Percentiles rank a stretch among this genome's conserved stretches.
These are phyloP conservation scores for Eutrema japonicum DNA, from an alignment of 345 rosid genomes.

Conservation along the genomic window DNA sequence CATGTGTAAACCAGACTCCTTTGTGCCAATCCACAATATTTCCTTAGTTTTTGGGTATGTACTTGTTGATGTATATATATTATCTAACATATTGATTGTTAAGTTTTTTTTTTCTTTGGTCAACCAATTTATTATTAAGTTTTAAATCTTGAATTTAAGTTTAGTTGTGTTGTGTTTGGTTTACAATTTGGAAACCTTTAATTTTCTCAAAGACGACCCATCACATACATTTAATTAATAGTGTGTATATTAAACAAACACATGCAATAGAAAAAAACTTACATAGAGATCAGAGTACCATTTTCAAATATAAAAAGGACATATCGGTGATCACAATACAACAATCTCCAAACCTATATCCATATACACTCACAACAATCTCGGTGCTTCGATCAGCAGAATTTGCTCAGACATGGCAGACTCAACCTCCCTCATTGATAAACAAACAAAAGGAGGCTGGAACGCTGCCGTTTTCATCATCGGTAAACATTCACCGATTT, in stretches of 20 bases:
- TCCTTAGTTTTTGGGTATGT: too few relatives aligned
- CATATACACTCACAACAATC: constrained; percentile 25
- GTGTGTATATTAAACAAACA: constrained; percentile 4
- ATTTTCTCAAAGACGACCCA: constrained; percentile 5
- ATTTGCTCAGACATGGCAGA: constrained; percentile 34
- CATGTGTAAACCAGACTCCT: too few relatives aligned
- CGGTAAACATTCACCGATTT: constrained; percentile 49
- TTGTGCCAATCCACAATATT: too few relatives aligned
- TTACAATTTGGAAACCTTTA: not conserved
- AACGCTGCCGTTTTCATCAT: constrained; percentile 82
- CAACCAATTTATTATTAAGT: too few relatives aligned
- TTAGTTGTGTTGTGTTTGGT: too few relatives aligned
- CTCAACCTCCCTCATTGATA: constrained; percentile 10
- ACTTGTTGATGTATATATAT: too few relatives aligned
- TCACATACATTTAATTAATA: not conserved
- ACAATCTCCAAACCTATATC: constrained; percentile 12
- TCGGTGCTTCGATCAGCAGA: constrained; percentile 17
- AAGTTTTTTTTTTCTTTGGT: too few relatives aligned
- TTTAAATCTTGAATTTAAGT: too few relatives aligned
- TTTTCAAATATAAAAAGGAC: constrained; percentile 26
- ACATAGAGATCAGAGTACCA: constrained; percentile 22
- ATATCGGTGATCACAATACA: constrained; percentile 1
- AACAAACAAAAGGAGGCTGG: constrained; percentile 72
- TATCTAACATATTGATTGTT: too few relatives aligned
- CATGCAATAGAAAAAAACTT: constrained; percentile 11